Evolutionary conservation across 108 stramenopile species (phyloP).

Genomic region (Pseudonitzschia multiseries): DNA sequence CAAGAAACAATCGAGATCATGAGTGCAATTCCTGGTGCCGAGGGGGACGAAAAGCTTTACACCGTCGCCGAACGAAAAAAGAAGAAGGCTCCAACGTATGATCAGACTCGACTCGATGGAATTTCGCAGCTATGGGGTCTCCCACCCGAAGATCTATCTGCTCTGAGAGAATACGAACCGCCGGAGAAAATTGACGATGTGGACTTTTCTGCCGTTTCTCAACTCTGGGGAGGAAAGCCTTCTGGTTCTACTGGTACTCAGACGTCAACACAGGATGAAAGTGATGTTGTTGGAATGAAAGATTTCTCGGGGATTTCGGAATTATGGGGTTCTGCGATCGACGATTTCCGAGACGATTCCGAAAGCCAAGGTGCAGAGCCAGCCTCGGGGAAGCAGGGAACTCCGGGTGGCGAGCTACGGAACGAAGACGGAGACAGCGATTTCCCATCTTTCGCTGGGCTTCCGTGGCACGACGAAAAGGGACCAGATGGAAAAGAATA

Average conservation of each 20-base stretch:
- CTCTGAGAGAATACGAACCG: slow-evolving; percentile 24
- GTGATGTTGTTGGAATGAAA: slow-evolving; percentile 12
- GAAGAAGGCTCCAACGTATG: slow-evolving; percentile 30
- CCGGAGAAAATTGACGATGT: slow-evolving; percentile 41
- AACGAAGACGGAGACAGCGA: slow-evolving; percentile 6
- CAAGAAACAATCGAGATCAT: slow-evolving; percentile 52
- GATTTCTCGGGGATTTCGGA: slow-evolving; percentile 39
- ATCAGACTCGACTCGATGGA: slow-evolving; percentile 55
- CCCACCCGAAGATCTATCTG: slow-evolving; percentile 32
- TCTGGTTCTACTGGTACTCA: neutral
- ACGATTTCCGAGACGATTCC: neutral
- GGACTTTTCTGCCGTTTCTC: slow-evolving; percentile 40
- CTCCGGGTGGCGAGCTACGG: neutral
- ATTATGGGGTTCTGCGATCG: slow-evolving; percentile 34
- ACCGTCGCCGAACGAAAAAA: slow-evolving; percentile 16
- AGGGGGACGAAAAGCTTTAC: slow-evolving; percentile 12
- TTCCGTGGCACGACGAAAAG: slow-evolving; percentile 21
- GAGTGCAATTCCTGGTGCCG: slow-evolving; percentile 40
- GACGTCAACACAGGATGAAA: slow-evolving; percentile 4
- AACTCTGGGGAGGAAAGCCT: slow-evolving; percentile 40
- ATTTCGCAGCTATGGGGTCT: slow-evolving; percentile 63
- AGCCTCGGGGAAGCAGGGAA: neutral
- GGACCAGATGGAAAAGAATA: slow-evolving; percentile 14
- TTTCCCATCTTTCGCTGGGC: slow-evolving; percentile 6
- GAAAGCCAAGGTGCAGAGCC: neutral